Percentiles rank a stretch among this genome's conserved stretches.
Evolutionary conservation across 495 filamentous ascomycete species (phyloP).

Genomic region (Xylaria cubensis): DNA sequence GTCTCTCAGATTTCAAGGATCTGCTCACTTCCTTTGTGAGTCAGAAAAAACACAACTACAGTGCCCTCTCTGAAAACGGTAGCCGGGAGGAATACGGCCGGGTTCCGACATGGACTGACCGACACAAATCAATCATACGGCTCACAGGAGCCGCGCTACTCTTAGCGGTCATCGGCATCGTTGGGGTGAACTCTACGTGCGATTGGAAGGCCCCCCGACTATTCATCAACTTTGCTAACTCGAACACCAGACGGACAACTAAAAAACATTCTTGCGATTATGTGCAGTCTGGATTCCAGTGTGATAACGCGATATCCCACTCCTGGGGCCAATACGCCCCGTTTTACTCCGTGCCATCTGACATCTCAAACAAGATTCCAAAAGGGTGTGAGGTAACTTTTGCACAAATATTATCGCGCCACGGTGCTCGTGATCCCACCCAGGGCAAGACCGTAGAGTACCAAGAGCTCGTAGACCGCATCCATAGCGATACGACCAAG

Average conservation of each 20-base stretch:
- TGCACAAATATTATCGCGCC: conserved; percentile 78
- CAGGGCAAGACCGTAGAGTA: conserved; percentile 64
- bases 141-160: conserved; percentile 22
- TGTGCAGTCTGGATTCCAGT: conserved; percentile 66
- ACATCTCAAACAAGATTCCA: conserved; percentile 64
- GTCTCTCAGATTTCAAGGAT: conserved; percentile 17
- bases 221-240: background rate
- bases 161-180: conserved; percentile 19
- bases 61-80: conserved; percentile 28
- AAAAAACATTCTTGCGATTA: conserved; percentile 60
- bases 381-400: conserved; percentile 73
- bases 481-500: conserved; percentile 62
- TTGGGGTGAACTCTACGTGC: conserved; percentile 20
- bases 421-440: conserved; percentile 85
- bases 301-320: conserved; percentile 60
- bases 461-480: conserved; percentile 59
- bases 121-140: conserved; percentile 13
- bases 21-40: conserved; percentile 27
- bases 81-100: conserved; percentile 2
- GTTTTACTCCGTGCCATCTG: conserved; percentile 73
- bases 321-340: conserved; percentile 89
- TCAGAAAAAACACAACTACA: conserved; percentile 36
- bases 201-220: background rate
- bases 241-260: conserved; percentile 26
- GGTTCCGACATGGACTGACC: conserved; percentile 31